These are phyloP conservation scores for Hortaea sp. DNA, from an alignment of 2,329 filamentous ascomycete genomes.

Conservation along the genomic window DNA sequence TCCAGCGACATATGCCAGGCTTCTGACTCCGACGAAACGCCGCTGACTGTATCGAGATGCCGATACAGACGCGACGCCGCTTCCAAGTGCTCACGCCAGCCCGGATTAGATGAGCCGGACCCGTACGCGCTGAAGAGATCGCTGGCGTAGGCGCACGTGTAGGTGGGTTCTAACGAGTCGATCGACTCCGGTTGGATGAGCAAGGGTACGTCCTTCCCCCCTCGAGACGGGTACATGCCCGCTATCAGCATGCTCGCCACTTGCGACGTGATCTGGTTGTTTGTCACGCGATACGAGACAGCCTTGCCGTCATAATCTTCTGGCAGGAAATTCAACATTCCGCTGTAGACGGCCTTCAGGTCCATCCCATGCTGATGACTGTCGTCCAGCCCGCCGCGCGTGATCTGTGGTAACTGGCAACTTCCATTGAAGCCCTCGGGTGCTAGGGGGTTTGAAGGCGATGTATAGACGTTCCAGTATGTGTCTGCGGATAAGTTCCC, in stretches of 20 bases:
- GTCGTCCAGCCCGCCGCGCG: constrained; percentile 59
- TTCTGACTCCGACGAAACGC: constrained; percentile 44
- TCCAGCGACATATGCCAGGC: constrained; percentile 66
- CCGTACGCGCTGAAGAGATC: constrained; percentile 36
- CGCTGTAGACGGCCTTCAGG: constrained; percentile 64
- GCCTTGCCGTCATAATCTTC: constrained; percentile 32
- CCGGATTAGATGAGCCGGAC: constrained; percentile 33
- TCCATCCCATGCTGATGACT: constrained; percentile 68
- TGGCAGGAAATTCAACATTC: constrained; percentile 59
- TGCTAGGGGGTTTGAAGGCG: constrained; percentile 55
- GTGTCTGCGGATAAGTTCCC: constrained; percentile 43
- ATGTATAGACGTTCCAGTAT: constrained; percentile 57
- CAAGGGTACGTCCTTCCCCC: constrained; percentile 25
- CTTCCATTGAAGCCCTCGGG: constrained; percentile 59
- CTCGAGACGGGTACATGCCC: constrained; percentile 51
- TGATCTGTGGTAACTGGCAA: constrained; percentile 77
- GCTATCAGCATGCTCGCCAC: constrained; percentile 65
- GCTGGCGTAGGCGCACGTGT: constrained; percentile 50
- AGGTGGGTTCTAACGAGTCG: constrained; percentile 67
- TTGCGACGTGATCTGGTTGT: constrained; percentile 73
- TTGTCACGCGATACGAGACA: constrained; percentile 62
- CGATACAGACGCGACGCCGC: constrained; percentile 46
- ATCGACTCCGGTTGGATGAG: constrained; percentile 44
- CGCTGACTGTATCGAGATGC: constrained; percentile 57
- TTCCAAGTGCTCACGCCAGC: constrained; percentile 57